Evolutionary conservation across 371 early-diverging fungal genomes (phyloP).

Genomic region (Mortierella sp.): DNA sequence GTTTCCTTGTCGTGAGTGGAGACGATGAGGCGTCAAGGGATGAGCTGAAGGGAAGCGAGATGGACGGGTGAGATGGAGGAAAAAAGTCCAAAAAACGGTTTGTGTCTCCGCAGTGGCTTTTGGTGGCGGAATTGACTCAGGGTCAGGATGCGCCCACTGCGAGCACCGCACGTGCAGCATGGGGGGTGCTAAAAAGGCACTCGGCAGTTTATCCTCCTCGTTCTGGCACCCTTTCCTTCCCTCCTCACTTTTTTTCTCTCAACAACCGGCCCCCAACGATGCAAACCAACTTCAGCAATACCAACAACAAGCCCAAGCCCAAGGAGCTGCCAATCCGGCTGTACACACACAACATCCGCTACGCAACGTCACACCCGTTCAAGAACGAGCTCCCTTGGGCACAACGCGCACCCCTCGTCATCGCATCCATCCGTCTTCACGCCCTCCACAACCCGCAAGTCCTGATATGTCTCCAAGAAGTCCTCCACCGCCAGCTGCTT

Average conservation of each 20-base stretch:
- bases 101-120: constrained; percentile 4
- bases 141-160: neutral
- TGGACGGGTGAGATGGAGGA: neutral
- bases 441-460: constrained; percentile 15
- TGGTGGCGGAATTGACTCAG: constrained; percentile 1
- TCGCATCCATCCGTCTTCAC: constrained; percentile 15
- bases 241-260: neutral
- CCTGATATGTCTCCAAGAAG: constrained; percentile 57
- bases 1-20: neutral
- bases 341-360: constrained; percentile 25
- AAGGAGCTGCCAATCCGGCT: constrained; percentile 2
- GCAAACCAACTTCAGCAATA: neutral
- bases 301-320: neutral
- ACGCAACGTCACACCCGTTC: constrained; percentile 3
- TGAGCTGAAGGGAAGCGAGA: neutral
- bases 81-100: neutral
- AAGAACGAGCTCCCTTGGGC: constrained; percentile 23
- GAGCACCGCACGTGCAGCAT: neutral
- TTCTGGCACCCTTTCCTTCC: neutral
- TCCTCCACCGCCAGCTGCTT: constrained; percentile 61
- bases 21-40: neutral
- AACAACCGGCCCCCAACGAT: neutral
- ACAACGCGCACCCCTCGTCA: constrained; percentile 6
- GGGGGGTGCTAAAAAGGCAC: neutral
- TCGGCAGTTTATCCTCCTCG: neutral